These are phyloP conservation scores for Zea mays DNA, from an alignment of 176 grass and related monocot species.

Conservation along the genomic window Zm-B73-REFERENCE-NAM-5.0 NC_050103.1:14005501-14006000, in stretches of 20 bases:
- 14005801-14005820: background rate
- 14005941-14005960: constrained; percentile 48
- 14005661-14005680: background rate
- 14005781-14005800: background rate
- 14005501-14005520: background rate
- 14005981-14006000: background rate
- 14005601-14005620: background rate
- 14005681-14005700: background rate
- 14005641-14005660: background rate
- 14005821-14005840: constrained; percentile 1
- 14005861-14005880: constrained; percentile 30
- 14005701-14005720: background rate
- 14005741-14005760: background rate
- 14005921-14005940: constrained; percentile 34
- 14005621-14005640: background rate
- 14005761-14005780: background rate
- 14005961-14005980: constrained; percentile 28
- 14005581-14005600: background rate
- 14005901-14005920: constrained; percentile 35
- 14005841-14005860: constrained; percentile 19
- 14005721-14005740: background rate
- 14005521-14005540: constrained; percentile 1
- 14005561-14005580: background rate
- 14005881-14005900: constrained; percentile 16
- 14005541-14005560: background rate